Percentiles rank a stretch among this genome's conserved stretches.
Evolutionary conservation across 2,329 filamentous ascomycete species (phyloP).

Genomic region (Tolypocladium paradoxum): DNA sequence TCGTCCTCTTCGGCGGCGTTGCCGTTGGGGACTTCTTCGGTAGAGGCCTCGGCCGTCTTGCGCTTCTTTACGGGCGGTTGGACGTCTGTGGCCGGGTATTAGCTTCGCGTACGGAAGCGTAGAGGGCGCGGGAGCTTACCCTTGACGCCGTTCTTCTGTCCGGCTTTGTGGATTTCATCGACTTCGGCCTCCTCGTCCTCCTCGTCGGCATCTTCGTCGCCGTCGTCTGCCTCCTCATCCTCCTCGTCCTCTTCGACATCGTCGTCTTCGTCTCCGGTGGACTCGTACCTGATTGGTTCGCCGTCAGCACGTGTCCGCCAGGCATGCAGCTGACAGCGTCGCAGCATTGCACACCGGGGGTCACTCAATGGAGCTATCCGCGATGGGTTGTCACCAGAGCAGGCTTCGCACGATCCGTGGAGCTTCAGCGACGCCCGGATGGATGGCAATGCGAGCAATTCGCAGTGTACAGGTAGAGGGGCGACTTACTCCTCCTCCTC

Average conservation of each 20-base stretch:
- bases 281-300: slow-evolving; percentile 19
- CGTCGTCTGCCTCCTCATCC: slow-evolving; percentile 25
- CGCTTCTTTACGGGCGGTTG: slow-evolving; percentile 41
- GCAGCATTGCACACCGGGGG: not conserved
- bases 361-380: not conserved
- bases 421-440: not conserved
- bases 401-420: not conserved
- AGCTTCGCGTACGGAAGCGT: not conserved
- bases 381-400: not conserved
- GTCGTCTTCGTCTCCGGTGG: slow-evolving; percentile 28
- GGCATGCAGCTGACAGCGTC: not conserved
- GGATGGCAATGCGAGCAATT: not conserved
- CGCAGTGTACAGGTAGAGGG: not conserved
- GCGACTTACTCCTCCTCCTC: slow-evolving; percentile 43
- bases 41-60: slow-evolving; percentile 29
- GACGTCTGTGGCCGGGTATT: slow-evolving; percentile 14
- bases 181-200: slow-evolving; percentile 18
- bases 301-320: slow-evolving; percentile 3
- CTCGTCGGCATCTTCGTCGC: slow-evolving; percentile 24
- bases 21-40: slow-evolving; percentile 20
- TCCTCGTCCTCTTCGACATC: slow-evolving; percentile 28
- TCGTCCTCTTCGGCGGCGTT: slow-evolving; percentile 23
- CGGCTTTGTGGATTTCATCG: slow-evolving; percentile 13
- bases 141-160: slow-evolving; percentile 19
- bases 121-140: slow-evolving; percentile 16